Evolutionary conservation across 176 grass and related monocot species (phyloP).

Genomic region (Cenchrus purpureus): DNA sequence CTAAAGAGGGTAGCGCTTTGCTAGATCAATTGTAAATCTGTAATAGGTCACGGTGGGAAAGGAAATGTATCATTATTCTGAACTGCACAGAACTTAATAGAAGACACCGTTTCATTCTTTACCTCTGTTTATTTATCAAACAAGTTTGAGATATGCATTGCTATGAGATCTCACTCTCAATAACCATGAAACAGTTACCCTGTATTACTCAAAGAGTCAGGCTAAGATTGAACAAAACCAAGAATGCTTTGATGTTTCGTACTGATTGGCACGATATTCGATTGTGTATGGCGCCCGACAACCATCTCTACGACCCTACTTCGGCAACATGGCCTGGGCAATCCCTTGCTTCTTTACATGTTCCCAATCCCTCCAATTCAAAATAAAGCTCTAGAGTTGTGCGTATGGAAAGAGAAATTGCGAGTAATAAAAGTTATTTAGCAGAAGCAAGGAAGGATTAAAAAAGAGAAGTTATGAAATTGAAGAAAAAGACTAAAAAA

Average conservation of each 20-base stretch:
- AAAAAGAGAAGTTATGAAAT: no score
- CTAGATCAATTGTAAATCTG: slow-evolving; percentile 59
- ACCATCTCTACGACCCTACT: neutral
- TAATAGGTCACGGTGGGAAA: slow-evolving; percentile 23
- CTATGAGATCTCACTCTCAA: neutral
- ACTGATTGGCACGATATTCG: neutral
- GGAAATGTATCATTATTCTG: neutral
- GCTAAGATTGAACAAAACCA: neutral
- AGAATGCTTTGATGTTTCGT: neutral
- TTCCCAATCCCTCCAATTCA: no score
- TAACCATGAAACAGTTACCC: neutral
- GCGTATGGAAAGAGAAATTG: neutral
- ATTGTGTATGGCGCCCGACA: neutral
- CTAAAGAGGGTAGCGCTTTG: slow-evolving; percentile 81
- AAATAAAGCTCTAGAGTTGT: neutral
- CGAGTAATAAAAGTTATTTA: neutral
- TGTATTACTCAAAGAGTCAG: neutral
- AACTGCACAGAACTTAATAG: neutral
- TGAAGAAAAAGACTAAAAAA: neutral
- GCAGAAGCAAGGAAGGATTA: neutral
- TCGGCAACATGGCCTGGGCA: neutral
- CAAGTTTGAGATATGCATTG: neutral
- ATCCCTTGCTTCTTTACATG: neutral
- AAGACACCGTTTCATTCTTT: neutral
- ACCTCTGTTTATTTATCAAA: neutral